A percentile compares a stretch with the other conserved stretches of the same genome.
Conservation (phyloP, 306 rosid species). For the Medicago arabica region DNA sequence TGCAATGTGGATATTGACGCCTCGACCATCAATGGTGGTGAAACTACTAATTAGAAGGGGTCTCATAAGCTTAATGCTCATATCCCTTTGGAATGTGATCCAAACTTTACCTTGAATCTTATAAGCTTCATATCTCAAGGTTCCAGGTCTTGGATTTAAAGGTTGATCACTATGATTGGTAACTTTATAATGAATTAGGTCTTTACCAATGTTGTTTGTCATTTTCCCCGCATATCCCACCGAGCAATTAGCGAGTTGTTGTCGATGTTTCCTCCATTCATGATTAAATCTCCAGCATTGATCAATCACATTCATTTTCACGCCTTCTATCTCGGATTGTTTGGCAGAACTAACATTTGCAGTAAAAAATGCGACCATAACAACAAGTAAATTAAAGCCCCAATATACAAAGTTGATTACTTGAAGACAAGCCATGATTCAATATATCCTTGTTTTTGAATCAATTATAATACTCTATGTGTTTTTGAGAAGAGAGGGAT, state of each 20-base stretch:
- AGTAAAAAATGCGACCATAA: neutral
- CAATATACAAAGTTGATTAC: neutral
- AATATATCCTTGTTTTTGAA: neutral
- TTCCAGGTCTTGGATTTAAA: slow-evolving; percentile 37
- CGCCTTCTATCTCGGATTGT: slow-evolving; percentile 5
- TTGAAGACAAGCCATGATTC: slow-evolving; percentile 22
- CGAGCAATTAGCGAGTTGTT: slow-evolving; percentile 35
- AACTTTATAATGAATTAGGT: slow-evolving; percentile 35
- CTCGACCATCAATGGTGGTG: slow-evolving; percentile 43
- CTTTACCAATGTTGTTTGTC: slow-evolving; percentile 40
- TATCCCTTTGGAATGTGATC: slow-evolving; percentile 47
- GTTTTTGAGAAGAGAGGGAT: neutral
- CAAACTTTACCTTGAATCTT: slow-evolving; percentile 34
- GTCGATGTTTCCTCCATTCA: slow-evolving; percentile 35
- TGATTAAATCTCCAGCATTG: slow-evolving; percentile 41
- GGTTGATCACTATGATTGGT: slow-evolving; percentile 36
- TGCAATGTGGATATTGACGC: slow-evolving; percentile 35
- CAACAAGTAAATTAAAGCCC: neutral
- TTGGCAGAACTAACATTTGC: slow-evolving; percentile 11
- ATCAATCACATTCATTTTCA: slow-evolving; percentile 41
- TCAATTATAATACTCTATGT: neutral
- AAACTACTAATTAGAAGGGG: slow-evolving; percentile 43
- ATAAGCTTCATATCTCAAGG: slow-evolving; percentile 44
- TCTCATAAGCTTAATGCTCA: slow-evolving; percentile 38
- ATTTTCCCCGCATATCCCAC: slow-evolving; percentile 45